Evolutionary conservation across 352 stramenopile species (phyloP).

Genomic region (Phytophthora vignae): DNA sequence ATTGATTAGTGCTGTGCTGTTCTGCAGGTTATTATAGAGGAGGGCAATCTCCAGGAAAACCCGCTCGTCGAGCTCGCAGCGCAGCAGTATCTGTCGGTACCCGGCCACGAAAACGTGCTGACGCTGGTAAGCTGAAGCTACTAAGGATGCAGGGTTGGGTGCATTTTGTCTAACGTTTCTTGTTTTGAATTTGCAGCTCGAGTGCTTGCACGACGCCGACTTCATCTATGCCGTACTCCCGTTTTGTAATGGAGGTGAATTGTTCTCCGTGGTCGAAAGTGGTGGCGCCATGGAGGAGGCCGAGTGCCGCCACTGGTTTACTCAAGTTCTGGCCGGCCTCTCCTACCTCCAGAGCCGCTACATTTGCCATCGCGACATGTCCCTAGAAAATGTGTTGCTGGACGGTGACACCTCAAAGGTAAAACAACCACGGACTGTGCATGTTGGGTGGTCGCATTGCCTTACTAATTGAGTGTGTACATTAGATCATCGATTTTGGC

Average conservation of each 20-base stretch:
- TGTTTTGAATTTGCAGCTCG: conserved; percentile 47
- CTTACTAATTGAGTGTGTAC: not conserved
- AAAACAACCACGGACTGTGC: not conserved
- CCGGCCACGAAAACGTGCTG: conserved; percentile 86
- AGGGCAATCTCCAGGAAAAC: conserved; percentile 89
- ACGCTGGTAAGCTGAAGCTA: conserved; percentile 58
- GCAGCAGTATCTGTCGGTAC: conserved; percentile 84
- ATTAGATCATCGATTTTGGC: conserved; percentile 89
- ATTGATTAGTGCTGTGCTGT: not conserved
- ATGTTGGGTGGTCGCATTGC: not conserved
- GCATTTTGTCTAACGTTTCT: not conserved
- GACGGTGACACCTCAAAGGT: conserved; percentile 88
- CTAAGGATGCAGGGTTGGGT: not conserved
- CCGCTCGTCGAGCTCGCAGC: conserved; percentile 85
- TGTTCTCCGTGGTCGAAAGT: conserved; percentile 87
- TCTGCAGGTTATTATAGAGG: conserved; percentile 82
- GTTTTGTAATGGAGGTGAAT: conserved; percentile 86
- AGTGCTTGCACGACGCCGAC: conserved; percentile 84
- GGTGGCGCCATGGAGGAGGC: conserved; percentile 80
- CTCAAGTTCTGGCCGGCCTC: conserved; percentile 77
- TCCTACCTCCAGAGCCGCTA: conserved; percentile 87
- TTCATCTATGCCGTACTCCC: conserved; percentile 89
- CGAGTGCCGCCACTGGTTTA: conserved; percentile 87
- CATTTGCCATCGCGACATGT: conserved; percentile 91
- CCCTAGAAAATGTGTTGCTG: conserved; percentile 86